Base-by-base conservation (phyloP, 2,329 filamentous ascomycete genomes). In the Hysterium pulicare region DNA sequence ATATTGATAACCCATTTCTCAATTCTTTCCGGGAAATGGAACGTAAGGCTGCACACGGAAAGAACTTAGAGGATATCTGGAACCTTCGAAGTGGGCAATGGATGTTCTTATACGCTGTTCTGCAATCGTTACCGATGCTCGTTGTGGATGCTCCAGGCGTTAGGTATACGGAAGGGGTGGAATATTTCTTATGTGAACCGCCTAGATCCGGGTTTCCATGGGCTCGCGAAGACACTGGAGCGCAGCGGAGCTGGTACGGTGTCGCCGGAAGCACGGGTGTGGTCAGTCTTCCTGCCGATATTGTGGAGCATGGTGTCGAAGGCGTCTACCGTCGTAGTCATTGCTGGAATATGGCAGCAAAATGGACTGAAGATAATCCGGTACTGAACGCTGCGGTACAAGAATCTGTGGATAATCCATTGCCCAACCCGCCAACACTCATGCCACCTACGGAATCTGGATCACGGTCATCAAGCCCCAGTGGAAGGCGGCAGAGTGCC, bases 141-240 rank as follows among this genome's bases (percentile, higher is more conserved):
- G 84, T 87, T 1, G 75, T 89, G 24, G 87, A 93, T 62, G 86
- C 84, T 0, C 84, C 85, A 0, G 82, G 78, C 8, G 69, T 90
- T 33, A 77, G 76, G 41, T 83, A 77, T 61, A 84, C 81, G 0
- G 79, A 88, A 38, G 83, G 79, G 1, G 84, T 88, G 2, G 87
- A 91, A 62, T 89, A 91, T 67, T 93, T 91, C 70, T 72, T 91
- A 21, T 90, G 87, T 63, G 77, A 88, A 59, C 81, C 86, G 3
- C 83, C 86, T 0, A 79, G 86, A 57, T 84, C 83, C 15, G 82
- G 83, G 41, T 74, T 81, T 0, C 87, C 87, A 0, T 93, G 87
- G 87, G 73, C 83, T 34, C 78, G 81, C 41, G 84, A 85, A 40
- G 78, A 79, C 43, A 66, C 62, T 10, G 54, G 49, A 28, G 73